Conservation (phyloP, 2,329 filamentous ascomycete species). For the Aspergillus tanneri region DNA sequence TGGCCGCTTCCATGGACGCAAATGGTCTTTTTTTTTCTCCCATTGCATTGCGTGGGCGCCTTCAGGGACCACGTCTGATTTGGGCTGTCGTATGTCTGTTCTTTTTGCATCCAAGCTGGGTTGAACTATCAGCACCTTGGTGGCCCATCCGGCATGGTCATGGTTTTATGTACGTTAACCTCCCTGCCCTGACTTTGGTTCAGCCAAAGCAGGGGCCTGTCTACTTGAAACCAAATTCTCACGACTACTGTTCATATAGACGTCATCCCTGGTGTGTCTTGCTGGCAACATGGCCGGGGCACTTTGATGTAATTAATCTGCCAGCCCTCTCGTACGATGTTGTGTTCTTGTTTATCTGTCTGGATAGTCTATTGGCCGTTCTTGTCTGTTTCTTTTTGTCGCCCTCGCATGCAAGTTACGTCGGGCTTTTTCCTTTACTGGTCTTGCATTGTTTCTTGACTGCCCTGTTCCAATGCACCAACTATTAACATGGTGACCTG, state of each 20-base stretch:
- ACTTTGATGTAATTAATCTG: slow-evolving; percentile 38
- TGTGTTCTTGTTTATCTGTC: slow-evolving; percentile 15
- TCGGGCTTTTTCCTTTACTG: slow-evolving; percentile 4
- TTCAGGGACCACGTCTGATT: slow-evolving; percentile 36
- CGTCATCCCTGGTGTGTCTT: slow-evolving; percentile 31
- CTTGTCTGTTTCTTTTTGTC: background rate
- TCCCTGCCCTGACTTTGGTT: slow-evolving; percentile 46
- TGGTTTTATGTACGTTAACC: slow-evolving; percentile 53
- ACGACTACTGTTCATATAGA: slow-evolving; percentile 47
- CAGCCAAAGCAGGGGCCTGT: slow-evolving; percentile 40
- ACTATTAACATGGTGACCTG: background rate
- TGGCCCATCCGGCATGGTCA: slow-evolving; percentile 35
- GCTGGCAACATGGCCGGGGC: slow-evolving; percentile 22
- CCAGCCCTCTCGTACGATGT: slow-evolving; percentile 31
- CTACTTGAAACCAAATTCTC: slow-evolving; percentile 49
- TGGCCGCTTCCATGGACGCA: slow-evolving; percentile 6
- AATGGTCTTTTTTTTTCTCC: slow-evolving; percentile 1
- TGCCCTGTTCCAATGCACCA: slow-evolving; percentile 1
- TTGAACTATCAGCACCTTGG: slow-evolving; percentile 39
- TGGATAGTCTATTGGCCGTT: background rate
- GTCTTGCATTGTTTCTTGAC: slow-evolving; percentile 2
- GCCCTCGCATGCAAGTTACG: background rate
- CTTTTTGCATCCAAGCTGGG: slow-evolving; percentile 40
- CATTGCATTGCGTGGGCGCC: slow-evolving; percentile 35
- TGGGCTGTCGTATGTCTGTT: slow-evolving; percentile 31